Conservation (phyloP, 345 rosid species). For the Reutealis trisperma region DNA sequence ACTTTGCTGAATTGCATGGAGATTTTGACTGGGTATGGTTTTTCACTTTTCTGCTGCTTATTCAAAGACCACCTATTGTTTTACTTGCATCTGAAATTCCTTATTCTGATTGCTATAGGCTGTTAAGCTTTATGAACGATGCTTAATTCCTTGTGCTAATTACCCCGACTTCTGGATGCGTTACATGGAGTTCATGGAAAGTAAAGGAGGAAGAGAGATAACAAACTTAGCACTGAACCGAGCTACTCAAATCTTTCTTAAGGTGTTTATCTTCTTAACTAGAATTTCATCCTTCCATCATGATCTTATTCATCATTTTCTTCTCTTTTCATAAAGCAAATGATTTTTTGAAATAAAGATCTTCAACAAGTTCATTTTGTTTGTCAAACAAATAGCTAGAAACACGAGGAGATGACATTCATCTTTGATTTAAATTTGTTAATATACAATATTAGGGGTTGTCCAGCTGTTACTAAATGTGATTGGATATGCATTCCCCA, state of each 20-base stretch:
- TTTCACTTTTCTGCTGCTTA: conserved; percentile 21
- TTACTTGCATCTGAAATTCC: conserved; percentile 6
- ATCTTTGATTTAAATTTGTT: too few species aligned
- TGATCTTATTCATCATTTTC: not conserved
- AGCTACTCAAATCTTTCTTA: conserved; percentile 64
- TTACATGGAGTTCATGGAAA: conserved; percentile 80
- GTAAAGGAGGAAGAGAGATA: conserved; percentile 88
- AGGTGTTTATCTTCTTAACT: conserved; percentile 50
- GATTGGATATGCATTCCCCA: too few species aligned
- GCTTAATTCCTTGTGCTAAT: conserved; percentile 87
- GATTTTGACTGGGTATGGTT: conserved; percentile 90
- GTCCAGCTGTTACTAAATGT: too few species aligned
- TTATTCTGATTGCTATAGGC: conserved; percentile 41
- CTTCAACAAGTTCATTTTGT: too few species aligned
- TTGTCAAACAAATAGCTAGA: too few species aligned
- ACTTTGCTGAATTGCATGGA: conserved; percentile 68
- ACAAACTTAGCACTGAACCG: conserved; percentile 77
- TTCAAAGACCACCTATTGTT: conserved; percentile 7
- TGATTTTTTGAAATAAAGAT: not conserved
- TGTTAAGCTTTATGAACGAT: conserved; percentile 84
- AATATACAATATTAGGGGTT: too few species aligned
- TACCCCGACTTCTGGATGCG: conserved; percentile 91
- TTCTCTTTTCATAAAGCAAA: not conserved
- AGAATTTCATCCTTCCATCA: not conserved
- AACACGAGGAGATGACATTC: too few species aligned